phyloP scores from a whole-genome alignment of 2,329 filamentous ascomycete species.

The Tolypocladium cylindrosporum region DNA sequence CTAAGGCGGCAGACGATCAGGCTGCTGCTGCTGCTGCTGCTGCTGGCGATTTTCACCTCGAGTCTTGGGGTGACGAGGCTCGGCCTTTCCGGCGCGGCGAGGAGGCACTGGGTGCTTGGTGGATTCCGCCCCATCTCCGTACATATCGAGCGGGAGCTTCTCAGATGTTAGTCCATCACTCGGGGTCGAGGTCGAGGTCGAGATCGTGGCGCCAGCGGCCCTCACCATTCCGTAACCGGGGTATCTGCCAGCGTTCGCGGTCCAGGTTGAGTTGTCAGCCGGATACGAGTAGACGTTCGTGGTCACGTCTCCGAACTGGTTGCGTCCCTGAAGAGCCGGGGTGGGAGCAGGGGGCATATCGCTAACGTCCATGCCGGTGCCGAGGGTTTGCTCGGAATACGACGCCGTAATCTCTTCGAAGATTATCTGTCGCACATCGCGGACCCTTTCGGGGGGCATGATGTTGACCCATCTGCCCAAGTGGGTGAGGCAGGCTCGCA shows the following conservation, averaged over 20 bases:
- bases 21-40: neutral
- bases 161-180: neutral
- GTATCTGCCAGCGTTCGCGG: neutral
- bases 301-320: neutral
- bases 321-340: neutral
- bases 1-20: slow-evolving; percentile 15
- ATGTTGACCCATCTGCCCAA: neutral
- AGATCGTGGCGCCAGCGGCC: neutral
- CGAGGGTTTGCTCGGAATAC: neutral
- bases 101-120: neutral
- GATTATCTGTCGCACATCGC: neutral
- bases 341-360: neutral
- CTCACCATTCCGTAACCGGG: neutral
- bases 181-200: neutral
- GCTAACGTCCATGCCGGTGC: neutral
- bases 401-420: neutral
- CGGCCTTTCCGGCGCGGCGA: neutral
- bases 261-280: too few relatives aligned
- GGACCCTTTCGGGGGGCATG: neutral
- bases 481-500: neutral
- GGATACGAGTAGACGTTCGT: too few relatives aligned
- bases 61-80: neutral
- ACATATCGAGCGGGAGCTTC: neutral
- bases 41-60: neutral
- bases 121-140: neutral